Evolutionary conservation across 805 yeast genomes (phyloP), one percentile per base, ranked within the genome.

Genomic region (Lipomyces yamanashiensis): DNA sequence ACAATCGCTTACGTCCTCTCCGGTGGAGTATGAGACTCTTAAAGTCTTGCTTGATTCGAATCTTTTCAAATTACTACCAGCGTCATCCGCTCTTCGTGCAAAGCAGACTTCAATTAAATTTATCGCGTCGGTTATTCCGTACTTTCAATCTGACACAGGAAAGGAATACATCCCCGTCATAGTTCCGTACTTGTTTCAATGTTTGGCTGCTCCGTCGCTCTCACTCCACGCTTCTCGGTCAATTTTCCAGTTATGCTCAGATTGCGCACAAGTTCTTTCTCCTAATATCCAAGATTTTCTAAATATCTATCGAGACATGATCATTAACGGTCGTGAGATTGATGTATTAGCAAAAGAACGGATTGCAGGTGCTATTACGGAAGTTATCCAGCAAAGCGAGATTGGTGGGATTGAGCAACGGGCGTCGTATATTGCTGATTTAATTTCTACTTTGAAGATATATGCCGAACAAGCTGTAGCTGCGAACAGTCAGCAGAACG

Each of bases 61-160:
- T 1, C 67, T 78, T 9, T 72, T 78, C 72, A 54, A 55, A 10
- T 62, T 61, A n/a, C 67, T 78, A 34, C 62, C 69, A 3, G 19
- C 60, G 0, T 72, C 73, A 19, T 66, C 63, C 44, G 69, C 64
- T 43, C 45, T 62, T 6, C 71, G 75, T 49, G 75, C 82, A 2
- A 71, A 80, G 40, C 79, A 81, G 52, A 83, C 89, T 0, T 79
- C 85, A 2, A 82, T 87, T 5, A 80, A 80, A 53, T 82, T 86
- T 52, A 76, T 90, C 4, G 84, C 91, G 0, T 80, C 85, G 0
- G 41, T 59, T 6, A 54, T 56, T 13, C 60, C 61, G 10, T 89
- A 83, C 70, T 87, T 87, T 72, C 82, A 82, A 66, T 71, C 79
- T 0, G 69, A 76, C 0, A 66, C 63, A 6, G 89, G 89, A 2